phyloP scores from a whole-genome alignment of 1,284 basidiomycete species.

The Sutorius eximius region DNA sequence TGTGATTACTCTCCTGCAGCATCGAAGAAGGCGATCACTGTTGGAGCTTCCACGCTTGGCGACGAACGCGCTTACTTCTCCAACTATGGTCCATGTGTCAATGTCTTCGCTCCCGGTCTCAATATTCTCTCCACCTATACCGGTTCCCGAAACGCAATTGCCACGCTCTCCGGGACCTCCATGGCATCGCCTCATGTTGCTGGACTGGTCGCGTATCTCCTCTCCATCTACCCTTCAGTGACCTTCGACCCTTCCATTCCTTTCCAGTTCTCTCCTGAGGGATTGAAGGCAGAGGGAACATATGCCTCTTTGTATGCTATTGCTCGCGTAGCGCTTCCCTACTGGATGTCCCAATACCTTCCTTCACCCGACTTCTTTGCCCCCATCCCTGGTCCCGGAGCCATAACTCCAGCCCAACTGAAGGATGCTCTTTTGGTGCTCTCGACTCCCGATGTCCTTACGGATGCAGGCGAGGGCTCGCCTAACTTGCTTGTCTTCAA shows the following conservation, averaged over 20 bases:
- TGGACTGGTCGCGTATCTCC: slow-evolving; percentile 80
- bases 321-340: slow-evolving; percentile 56
- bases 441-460: slow-evolving; percentile 54
- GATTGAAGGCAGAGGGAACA: slow-evolving; percentile 24
- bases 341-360: slow-evolving; percentile 58
- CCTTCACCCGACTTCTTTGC: slow-evolving; percentile 55
- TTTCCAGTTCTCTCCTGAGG: slow-evolving; percentile 25
- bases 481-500: slow-evolving; percentile 80
- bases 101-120: slow-evolving; percentile 81
- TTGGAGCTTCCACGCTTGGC: slow-evolving; percentile 78
- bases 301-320: slow-evolving; percentile 50
- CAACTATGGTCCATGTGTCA: slow-evolving; percentile 77
- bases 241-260: slow-evolving; percentile 54
- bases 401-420: slow-evolving; percentile 64
- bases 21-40: slow-evolving; percentile 77
- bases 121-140: slow-evolving; percentile 83
- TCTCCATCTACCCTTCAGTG: slow-evolving; percentile 73
- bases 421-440: slow-evolving; percentile 74
- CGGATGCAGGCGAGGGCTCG: slow-evolving; percentile 53
- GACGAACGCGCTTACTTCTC: slow-evolving; percentile 91
- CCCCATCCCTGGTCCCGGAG: slow-evolving; percentile 41
- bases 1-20: slow-evolving; percentile 83
- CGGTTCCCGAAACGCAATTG: slow-evolving; percentile 52
- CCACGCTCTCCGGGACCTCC: slow-evolving; percentile 75
- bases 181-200: slow-evolving; percentile 72